Evolutionary conservation across 345 rosid genomes (phyloP).

Genomic region (Salix koriyanagi): DNA sequence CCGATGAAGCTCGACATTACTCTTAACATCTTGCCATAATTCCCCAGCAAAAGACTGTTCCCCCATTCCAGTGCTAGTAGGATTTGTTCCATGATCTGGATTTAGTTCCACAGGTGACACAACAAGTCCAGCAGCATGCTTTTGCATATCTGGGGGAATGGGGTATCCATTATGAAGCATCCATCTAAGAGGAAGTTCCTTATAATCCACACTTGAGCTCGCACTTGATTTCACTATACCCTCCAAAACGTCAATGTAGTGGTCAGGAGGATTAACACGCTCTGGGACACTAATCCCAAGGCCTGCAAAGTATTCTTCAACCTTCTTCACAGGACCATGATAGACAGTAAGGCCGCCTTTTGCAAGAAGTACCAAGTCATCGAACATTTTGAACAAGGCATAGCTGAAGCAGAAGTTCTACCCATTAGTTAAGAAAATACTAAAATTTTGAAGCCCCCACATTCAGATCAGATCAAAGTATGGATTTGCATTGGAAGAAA

Average conservation of each 20-base stretch:
- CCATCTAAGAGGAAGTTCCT: conserved; percentile 87
- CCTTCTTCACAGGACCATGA: conserved; percentile 68
- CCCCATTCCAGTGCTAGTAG: conserved; percentile 16
- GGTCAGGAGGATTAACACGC: conserved; percentile 91
- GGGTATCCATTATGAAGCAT: conserved; percentile 80
- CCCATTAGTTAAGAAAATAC: conserved; percentile 7
- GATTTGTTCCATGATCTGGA: conserved; percentile 28
- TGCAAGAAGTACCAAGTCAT: conserved; percentile 79
- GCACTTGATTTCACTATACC: conserved; percentile 55
- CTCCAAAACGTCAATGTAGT: conserved; percentile 82
- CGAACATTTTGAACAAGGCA: conserved; percentile 74
- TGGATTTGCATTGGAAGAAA: not conserved
- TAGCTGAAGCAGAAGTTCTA: conserved; percentile 57
- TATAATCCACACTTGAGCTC: conserved; percentile 43
- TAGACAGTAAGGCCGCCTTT: conserved; percentile 87
- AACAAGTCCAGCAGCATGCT: conserved; percentile 26
- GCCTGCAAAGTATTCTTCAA: conserved; percentile 77
- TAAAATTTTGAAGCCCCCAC: not conserved
- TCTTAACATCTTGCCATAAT: conserved; percentile 78
- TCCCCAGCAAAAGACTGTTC: conserved; percentile 76
- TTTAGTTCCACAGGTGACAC: conserved; percentile 9
- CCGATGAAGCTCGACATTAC: conserved; percentile 51
- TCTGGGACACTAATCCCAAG: conserved; percentile 80
- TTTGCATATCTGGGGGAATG: conserved; percentile 67
- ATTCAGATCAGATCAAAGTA: not conserved